Base-by-base conservation (phyloP, 2,329 filamentous ascomycete genomes). In the Plenodomus biglobosus region DNA sequence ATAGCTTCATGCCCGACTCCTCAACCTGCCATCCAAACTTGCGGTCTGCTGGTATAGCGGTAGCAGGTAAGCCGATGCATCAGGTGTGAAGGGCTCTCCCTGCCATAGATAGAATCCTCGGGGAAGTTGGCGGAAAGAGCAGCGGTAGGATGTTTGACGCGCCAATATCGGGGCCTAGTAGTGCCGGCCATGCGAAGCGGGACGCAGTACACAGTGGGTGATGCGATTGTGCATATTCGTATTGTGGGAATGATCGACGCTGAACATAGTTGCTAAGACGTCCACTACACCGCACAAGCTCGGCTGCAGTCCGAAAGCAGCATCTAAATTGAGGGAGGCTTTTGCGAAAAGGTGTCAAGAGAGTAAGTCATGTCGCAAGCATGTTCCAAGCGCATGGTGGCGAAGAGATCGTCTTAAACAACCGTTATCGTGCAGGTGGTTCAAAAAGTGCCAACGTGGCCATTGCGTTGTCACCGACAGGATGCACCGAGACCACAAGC, bases 371-470 rank as follows among this genome's bases (percentile, higher is more conserved):
- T 41, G 24, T 52, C 34, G 34, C 46, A 49, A 38, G 32, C 20
- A 15, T 22, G 35, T 36, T 24, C 24, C 32, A 40, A 44, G 17
- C 18, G 37, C 39, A 40, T 51, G 48, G 61, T 64, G 61, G 61
- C 61, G 44, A 64, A 59, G 51, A 55, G 59, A 63, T 64, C 61
- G 58, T 53, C 56, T 64, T 59, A 48, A 52, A 52, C 41, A 37
- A 37, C 35, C 35, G 40, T 51, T 16, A 40, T 53, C 24, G 36
- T 48, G 39, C 38, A 38, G 48, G 38, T 41, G 35, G 44, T 42
- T 27, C 27, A 37, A 21, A 39, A 32, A 41, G 20, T 42, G 38
- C 35, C 52, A 55, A 63, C 59, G 61, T 64, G 59, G 59, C 60
- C 52, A 49, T 35, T 58, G 44, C 43, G 47, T 42, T 52, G 52